Percentiles rank a stretch among this genome's conserved stretches.
Conservation (phyloP, 306 rosid genomes). For the Calophaca sinica region DNA sequence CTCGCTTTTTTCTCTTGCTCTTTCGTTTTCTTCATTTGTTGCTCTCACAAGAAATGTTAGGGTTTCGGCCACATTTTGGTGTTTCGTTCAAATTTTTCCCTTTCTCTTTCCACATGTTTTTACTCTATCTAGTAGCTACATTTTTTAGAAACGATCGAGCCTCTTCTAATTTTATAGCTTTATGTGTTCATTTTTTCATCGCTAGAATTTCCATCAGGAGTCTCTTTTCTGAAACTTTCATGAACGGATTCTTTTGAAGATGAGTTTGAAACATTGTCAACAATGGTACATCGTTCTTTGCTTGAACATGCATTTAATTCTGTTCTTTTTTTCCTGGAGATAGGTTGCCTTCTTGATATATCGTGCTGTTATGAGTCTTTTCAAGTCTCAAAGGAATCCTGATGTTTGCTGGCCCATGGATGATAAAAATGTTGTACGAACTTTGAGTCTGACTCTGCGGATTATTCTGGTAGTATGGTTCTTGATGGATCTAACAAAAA, state of each 20-base stretch:
- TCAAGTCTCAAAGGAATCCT: no score
- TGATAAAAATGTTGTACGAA: slow-evolving; percentile 50
- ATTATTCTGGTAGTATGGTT: slow-evolving; percentile 57
- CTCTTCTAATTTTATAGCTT: slow-evolving; percentile 2
- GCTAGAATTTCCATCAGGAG: neutral
- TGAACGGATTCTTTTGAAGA: slow-evolving; percentile 65
- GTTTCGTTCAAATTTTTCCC: slow-evolving; percentile 2
- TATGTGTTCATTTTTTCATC: neutral
- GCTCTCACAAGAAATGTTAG: slow-evolving; percentile 26
- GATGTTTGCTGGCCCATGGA: slow-evolving; percentile 93
- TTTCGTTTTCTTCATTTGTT: neutral
- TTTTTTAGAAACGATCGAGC: no score
- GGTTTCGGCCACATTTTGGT: slow-evolving; percentile 42
- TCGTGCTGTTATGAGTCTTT: no score
- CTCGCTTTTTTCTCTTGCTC: neutral
- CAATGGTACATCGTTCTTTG: no score
- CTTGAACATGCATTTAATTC: no score
- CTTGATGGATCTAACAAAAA: slow-evolving; percentile 70
- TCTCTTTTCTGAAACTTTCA: neutral
- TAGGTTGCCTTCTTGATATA: no score
- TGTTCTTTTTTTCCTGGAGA: no score
- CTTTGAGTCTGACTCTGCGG: slow-evolving; percentile 62
- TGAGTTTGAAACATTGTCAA: slow-evolving; percentile 49
- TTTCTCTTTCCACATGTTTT: no score
- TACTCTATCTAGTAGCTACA: no score